phyloP scores from a whole-genome alignment of 495 filamentous ascomycete species.

The Terfezia boudieri region DNA sequence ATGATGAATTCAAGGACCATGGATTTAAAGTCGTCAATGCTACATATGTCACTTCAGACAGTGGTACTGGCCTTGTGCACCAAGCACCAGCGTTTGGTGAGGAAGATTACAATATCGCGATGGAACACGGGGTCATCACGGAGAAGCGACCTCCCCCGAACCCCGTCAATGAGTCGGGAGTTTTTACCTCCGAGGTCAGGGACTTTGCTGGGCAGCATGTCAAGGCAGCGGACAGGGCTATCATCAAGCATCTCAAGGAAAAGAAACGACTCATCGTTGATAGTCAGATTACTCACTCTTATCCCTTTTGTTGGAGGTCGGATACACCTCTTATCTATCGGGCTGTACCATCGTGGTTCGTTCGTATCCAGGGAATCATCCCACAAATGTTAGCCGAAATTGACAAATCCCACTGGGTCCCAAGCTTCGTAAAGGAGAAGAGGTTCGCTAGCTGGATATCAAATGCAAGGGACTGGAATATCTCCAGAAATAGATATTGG shows the following conservation, averaged over 20 bases:
- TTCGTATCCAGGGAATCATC: conserved; percentile 65
- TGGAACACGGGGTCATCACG: conserved; percentile 55
- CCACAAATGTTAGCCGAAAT: conserved; percentile 81
- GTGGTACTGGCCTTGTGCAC: conserved; percentile 89
- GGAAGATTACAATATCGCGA: conserved; percentile 77
- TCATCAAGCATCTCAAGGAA: conserved; percentile 76
- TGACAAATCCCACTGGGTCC: conserved; percentile 84
- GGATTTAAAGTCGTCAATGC: conserved; percentile 75
- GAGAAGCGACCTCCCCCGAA: conserved; percentile 64
- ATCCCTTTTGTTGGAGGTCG: conserved; percentile 88
- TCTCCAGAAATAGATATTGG: conserved; percentile 92
- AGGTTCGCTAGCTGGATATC: conserved; percentile 71
- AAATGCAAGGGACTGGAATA: conserved; percentile 94
- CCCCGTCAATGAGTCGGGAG: conserved; percentile 63
- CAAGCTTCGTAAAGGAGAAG: conserved; percentile 73
- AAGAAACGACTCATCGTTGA: conserved; percentile 66
- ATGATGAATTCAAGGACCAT: conserved; percentile 71
- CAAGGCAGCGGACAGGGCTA: conserved; percentile 82
- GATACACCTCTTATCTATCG: conserved; percentile 90
- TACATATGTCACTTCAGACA: conserved; percentile 74
- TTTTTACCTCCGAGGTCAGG: conserved; percentile 55
- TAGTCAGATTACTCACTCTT: conserved; percentile 77
- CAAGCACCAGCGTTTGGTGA: conserved; percentile 90
- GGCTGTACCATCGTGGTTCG: conserved; percentile 89
- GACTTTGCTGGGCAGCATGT: conserved; percentile 83